Conservation (phyloP, 495 filamentous ascomycete genomes). For the Penicillium odoratum region DNA sequence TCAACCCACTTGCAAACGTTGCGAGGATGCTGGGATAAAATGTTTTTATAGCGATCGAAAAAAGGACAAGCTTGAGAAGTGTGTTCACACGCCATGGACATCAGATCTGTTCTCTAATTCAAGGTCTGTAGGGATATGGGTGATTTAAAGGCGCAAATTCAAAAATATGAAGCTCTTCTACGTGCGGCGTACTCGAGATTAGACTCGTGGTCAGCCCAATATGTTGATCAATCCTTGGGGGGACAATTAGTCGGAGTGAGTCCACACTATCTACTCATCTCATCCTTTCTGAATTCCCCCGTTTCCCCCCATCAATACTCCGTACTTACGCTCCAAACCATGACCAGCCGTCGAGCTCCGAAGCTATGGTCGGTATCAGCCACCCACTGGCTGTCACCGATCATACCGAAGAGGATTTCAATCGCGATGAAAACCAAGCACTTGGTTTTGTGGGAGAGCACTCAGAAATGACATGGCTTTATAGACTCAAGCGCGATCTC, state of each 20-base stretch:
- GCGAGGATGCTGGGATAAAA: conserved; percentile 47
- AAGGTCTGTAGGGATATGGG: conserved; percentile 38
- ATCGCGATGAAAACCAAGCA: conserved; percentile 49
- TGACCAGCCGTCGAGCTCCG: conserved; percentile 10
- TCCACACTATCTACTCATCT: background rate
- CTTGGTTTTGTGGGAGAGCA: conserved; percentile 65
- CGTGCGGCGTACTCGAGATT: conserved; percentile 37
- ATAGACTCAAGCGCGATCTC: conserved; percentile 44
- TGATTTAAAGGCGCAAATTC: conserved; percentile 39
- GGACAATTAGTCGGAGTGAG: conserved; percentile 22
- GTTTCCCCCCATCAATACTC: background rate
- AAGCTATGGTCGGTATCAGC: conserved; percentile 30
- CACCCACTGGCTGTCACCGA: conserved; percentile 52
- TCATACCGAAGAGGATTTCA: conserved; percentile 58
- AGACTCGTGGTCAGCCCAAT: conserved; percentile 32
- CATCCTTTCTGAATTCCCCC: background rate
- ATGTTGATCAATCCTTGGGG: conserved; percentile 37
- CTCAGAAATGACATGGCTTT: conserved; percentile 63
- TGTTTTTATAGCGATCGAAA: conserved; percentile 62
- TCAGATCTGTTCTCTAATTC: conserved; percentile 15
- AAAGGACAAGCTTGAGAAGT: conserved; percentile 59
- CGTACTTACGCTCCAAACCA: background rate
- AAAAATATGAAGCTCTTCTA: conserved; percentile 37
- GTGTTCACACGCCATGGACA: conserved; percentile 18
- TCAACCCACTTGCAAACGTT: conserved; percentile 57